These are phyloP conservation scores for Buddleja alternifolia DNA, from an alignment of 257 asterid genomes.

Conservation along the genomic window DNA sequence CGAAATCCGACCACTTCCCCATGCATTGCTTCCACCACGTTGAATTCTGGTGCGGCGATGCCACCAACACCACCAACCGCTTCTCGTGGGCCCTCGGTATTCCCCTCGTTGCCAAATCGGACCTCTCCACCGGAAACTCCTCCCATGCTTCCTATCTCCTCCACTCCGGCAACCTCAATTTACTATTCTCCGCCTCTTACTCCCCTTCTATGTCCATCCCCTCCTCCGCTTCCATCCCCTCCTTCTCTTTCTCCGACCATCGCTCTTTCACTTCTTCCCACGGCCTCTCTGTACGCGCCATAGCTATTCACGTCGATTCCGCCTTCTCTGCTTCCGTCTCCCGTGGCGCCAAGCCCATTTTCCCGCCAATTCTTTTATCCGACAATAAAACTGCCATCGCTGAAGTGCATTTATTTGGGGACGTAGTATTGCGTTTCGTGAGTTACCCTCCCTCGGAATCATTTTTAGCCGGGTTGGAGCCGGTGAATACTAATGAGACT, in stretches of 20 bases:
- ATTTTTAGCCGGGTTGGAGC: slow-evolving; percentile 79
- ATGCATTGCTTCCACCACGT: slow-evolving; percentile 81
- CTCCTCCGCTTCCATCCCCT: slow-evolving; percentile 65
- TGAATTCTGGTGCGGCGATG: slow-evolving; percentile 92
- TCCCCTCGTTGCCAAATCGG: slow-evolving; percentile 79
- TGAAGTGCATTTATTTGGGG: slow-evolving; percentile 81
- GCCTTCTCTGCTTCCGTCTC: slow-evolving; percentile 58
- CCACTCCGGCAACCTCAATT: slow-evolving; percentile 67
- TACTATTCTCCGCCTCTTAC: slow-evolving; percentile 88
- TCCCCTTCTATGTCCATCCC: slow-evolving; percentile 53
- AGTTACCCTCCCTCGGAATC: no score
- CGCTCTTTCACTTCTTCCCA: slow-evolving; percentile 58
- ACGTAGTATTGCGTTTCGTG: slow-evolving; percentile 64
- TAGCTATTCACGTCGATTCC: slow-evolving; percentile 64
- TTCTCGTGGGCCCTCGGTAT: slow-evolving; percentile 93
- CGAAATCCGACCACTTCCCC: slow-evolving; percentile 64
- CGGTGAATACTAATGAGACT: slow-evolving; percentile 26
- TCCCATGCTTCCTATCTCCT: slow-evolving; percentile 86
- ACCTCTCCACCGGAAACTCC: slow-evolving; percentile 89
- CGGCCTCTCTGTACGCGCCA: slow-evolving; percentile 86
- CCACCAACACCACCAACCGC: slow-evolving; percentile 72
- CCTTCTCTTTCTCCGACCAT: slow-evolving; percentile 53
- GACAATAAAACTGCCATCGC: slow-evolving; percentile 50
- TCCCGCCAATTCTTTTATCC: slow-evolving; percentile 48
- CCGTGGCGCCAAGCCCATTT: slow-evolving; percentile 69